Evolutionary conservation across 306 rosid species (phyloP).

Genomic region (Citrullus colocynthis): DNA sequence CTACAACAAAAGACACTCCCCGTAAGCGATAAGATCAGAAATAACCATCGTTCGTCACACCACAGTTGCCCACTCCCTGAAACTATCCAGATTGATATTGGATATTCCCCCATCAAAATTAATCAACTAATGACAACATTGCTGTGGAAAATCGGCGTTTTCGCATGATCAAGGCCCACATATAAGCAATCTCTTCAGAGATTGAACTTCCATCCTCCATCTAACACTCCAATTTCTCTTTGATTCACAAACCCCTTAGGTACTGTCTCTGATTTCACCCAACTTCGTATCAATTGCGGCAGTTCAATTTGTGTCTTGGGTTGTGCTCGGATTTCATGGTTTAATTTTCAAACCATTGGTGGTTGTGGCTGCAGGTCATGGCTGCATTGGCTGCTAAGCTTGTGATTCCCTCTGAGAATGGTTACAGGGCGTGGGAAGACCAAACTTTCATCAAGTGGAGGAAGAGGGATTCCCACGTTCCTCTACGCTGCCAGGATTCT

Average conservation of each 20-base stretch:
- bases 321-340: background rate
- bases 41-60: background rate
- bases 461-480: slow-evolving; percentile 78
- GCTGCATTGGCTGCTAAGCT: slow-evolving; percentile 41
- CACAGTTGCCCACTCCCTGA: background rate
- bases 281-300: background rate
- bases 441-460: slow-evolving; percentile 82
- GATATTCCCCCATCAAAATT: background rate
- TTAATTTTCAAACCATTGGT: background rate
- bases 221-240: background rate
- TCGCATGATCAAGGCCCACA: background rate
- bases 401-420: slow-evolving; percentile 29
- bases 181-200: background rate
- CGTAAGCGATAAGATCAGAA: background rate
- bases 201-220: background rate
- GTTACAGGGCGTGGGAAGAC: slow-evolving; percentile 78
- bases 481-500: slow-evolving; percentile 79
- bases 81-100: background rate
- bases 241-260: background rate
- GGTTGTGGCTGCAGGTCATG: slow-evolving; percentile 11
- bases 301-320: background rate
- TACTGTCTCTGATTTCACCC: background rate
- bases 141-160: background rate
- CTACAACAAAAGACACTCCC: background rate
- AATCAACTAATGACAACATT: background rate